These are phyloP conservation scores for Vaccinium vitisidaea DNA, from an alignment of 148 eudicot species.

Conservation along the genomic window DNA sequence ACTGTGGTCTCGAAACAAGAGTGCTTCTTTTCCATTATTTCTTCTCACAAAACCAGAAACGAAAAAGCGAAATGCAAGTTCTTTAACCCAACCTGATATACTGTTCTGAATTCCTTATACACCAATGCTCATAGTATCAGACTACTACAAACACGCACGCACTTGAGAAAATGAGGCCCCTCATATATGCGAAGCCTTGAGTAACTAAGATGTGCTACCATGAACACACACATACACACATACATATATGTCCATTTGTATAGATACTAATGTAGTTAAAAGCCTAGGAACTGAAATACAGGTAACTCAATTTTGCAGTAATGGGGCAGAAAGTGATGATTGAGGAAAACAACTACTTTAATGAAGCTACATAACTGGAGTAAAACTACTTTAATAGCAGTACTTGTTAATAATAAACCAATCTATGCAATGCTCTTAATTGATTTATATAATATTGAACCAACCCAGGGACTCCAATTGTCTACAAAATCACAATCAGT, in stretches of 20 bases:
- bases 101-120: too few relatives aligned
- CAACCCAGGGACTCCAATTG: too few relatives aligned
- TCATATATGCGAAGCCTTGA: too few relatives aligned
- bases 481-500: too few relatives aligned
- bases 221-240: too few relatives aligned
- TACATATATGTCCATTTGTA: too few relatives aligned
- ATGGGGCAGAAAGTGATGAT: constrained; percentile 25
- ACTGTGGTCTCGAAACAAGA: constrained; percentile 22
- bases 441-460: too few relatives aligned
- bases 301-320: constrained; percentile 6
- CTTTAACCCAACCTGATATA: not conserved
- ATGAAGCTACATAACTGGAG: constrained; percentile 42
- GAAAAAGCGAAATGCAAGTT: constrained; percentile 22
- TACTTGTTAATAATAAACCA: too few relatives aligned
- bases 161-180: too few relatives aligned
- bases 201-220: not conserved
- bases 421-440: too few relatives aligned
- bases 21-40: constrained; percentile 39
- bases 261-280: not conserved
- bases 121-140: not conserved
- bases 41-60: constrained; percentile 32
- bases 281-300: not conserved
- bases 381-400: too few relatives aligned
- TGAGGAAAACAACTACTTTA: constrained; percentile 32
- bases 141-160: too few relatives aligned